Evolutionary conservation across 306 rosid species (phyloP).

Genomic region (Vigna reflexopilosa): DNA sequence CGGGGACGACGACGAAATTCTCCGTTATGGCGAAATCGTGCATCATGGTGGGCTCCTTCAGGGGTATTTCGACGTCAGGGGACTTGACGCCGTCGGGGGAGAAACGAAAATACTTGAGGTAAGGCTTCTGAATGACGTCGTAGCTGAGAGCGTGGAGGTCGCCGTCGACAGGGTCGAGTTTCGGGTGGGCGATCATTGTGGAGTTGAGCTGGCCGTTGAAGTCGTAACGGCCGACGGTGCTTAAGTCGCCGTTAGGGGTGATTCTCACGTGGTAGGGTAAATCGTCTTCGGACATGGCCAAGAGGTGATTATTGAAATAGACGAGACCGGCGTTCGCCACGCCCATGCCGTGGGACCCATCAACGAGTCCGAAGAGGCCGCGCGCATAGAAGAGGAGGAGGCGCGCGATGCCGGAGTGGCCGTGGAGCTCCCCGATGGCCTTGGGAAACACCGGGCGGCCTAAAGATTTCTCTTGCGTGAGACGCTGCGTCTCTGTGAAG

Average conservation of each 20-base stretch:
- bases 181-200: constrained; percentile 95
- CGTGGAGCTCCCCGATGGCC: constrained; percentile 97
- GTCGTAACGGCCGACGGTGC: constrained; percentile 76
- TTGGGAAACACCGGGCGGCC: constrained; percentile 89
- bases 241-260: constrained; percentile 70
- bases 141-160: constrained; percentile 61
- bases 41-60: constrained; percentile 82
- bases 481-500: constrained; percentile 82
- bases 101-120: constrained; percentile 78
- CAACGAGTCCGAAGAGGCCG: constrained; percentile 65
- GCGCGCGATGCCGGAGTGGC: constrained; percentile 93
- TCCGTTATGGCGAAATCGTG: constrained; percentile 94
- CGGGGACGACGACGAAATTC: constrained; percentile 76
- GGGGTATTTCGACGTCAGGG: constrained; percentile 72
- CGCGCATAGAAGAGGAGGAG: constrained; percentile 80
- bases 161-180: constrained; percentile 74
- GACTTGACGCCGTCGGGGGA: constrained; percentile 67
- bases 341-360: constrained; percentile 77
- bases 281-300: constrained; percentile 84
- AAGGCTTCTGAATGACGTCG: constrained; percentile 77
- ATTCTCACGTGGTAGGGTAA: constrained; percentile 76
- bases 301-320: constrained; percentile 68
- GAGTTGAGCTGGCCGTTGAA: constrained; percentile 63
- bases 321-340: constrained; percentile 97
- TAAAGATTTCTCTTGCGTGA: constrained; percentile 67